Conservation (phyloP, 2,329 filamentous ascomycete genomes). For the Clarireedia hainanense region DNA sequence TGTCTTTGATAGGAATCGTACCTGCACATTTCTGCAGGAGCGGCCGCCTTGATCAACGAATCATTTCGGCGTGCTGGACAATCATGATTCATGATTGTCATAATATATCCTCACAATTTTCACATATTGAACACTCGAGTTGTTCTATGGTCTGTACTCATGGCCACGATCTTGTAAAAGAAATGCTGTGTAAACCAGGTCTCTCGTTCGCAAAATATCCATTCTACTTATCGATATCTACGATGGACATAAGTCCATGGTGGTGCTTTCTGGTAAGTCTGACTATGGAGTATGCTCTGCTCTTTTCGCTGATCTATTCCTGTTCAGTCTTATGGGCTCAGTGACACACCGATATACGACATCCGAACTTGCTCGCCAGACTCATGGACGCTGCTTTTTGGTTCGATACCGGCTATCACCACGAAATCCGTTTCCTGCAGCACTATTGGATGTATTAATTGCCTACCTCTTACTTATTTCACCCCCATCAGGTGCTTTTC, state of each 20-base stretch:
- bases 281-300: too few relatives aligned
- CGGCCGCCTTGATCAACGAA: too few relatives aligned
- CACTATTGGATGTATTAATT: conserved; percentile 63
- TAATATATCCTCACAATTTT: too few relatives aligned
- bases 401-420: conserved; percentile 70
- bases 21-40: too few relatives aligned
- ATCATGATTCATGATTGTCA: too few relatives aligned
- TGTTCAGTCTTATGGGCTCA: conserved; percentile 61
- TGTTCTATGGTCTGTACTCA: too few relatives aligned
- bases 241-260: conserved; percentile 48
- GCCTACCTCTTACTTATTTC: conserved; percentile 62
- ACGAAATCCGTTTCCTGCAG: conserved; percentile 66
- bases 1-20: too few relatives aligned
- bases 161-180: too few relatives aligned
- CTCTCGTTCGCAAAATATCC: background rate
- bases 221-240: background rate
- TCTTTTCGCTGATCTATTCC: background rate
- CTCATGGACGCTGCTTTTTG: conserved; percentile 53
- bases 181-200: background rate
- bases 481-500: conserved; percentile 59
- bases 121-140: too few relatives aligned
- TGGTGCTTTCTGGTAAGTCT: conserved; percentile 44
- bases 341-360: conserved; percentile 52
- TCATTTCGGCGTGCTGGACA: too few relatives aligned
- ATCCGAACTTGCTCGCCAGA: conserved; percentile 56